Evolutionary conservation across 306 rosid genomes (phyloP).

Genomic region (Rubus parviflorus): DNA sequence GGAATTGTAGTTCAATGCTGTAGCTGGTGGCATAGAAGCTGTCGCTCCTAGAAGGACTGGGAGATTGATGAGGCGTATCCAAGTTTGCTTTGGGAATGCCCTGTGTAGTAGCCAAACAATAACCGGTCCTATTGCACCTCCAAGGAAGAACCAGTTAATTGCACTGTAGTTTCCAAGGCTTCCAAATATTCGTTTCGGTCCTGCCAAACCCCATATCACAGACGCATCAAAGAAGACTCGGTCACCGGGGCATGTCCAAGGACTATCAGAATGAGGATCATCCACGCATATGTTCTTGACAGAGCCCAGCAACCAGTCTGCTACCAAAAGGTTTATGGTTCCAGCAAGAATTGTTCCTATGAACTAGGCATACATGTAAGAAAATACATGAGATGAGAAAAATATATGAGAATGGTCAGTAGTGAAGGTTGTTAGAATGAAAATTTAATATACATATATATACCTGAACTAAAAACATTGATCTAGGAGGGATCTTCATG

Average conservation of each 20-base stretch:
- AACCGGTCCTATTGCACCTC: constrained; percentile 71
- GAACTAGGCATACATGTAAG: constrained; percentile 39
- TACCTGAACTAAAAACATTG: constrained; percentile 90
- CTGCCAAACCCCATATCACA: constrained; percentile 84
- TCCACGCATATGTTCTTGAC: constrained; percentile 58
- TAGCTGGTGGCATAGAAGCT: constrained; percentile 71
- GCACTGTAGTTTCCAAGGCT: constrained; percentile 56
- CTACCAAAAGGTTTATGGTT: constrained; percentile 71
- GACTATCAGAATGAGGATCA: constrained; percentile 55
- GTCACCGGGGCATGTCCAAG: constrained; percentile 80
- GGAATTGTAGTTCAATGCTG: constrained; percentile 75
- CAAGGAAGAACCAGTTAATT: constrained; percentile 86
- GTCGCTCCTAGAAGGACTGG: constrained; percentile 86
- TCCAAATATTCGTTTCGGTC: constrained; percentile 72
- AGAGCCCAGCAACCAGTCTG: constrained; percentile 72
- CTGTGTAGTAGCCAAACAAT: constrained; percentile 69
- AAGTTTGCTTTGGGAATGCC: constrained; percentile 63
- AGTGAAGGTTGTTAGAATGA: background rate
- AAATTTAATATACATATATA: background rate
- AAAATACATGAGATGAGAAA: constrained; percentile 17
- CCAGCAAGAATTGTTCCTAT: constrained; percentile 83
- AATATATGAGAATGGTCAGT: constrained; percentile 14
- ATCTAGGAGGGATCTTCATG: constrained; percentile 89
- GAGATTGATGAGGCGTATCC: constrained; percentile 82
- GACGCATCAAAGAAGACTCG: constrained; percentile 85